Conservation (phyloP, 176 grass and related monocot species). For the Juncus effusus region DNA sequence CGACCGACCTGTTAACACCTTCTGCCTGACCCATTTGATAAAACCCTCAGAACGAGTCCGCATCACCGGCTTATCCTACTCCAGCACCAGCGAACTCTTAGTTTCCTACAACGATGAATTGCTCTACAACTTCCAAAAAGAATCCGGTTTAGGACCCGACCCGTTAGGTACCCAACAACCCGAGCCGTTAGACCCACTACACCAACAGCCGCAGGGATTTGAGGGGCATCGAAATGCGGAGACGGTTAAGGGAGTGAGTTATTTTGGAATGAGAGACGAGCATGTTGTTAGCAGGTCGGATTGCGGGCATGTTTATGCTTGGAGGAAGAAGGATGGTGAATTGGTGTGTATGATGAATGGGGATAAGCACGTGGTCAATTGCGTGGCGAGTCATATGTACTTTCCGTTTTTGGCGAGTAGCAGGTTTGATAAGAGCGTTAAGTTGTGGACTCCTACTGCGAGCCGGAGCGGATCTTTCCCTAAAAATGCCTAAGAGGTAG, state of each 20-base stretch:
- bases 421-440: slow-evolving; percentile 62
- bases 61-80: slow-evolving; percentile 73
- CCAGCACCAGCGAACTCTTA: slow-evolving; percentile 56
- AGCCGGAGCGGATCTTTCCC: slow-evolving; percentile 28
- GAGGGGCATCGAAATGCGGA: slow-evolving; percentile 71
- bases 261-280: slow-evolving; percentile 74
- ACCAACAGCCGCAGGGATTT: slow-evolving; percentile 44
- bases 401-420: slow-evolving; percentile 71
- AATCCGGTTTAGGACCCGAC: slow-evolving; percentile 55
- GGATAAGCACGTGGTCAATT: slow-evolving; percentile 64
- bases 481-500: slow-evolving; percentile 55
- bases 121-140: slow-evolving; percentile 65
- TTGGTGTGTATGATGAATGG: slow-evolving; percentile 68
- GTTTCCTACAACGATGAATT: slow-evolving; percentile 79
- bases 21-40: slow-evolving; percentile 67
- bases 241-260: slow-evolving; percentile 76
- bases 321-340: slow-evolving; percentile 67
- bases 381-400: slow-evolving; percentile 60
- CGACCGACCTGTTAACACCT: slow-evolving; percentile 49
- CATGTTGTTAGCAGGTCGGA: slow-evolving; percentile 85
- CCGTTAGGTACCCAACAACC: slow-evolving; percentile 22
- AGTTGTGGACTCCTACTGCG: slow-evolving; percentile 59
- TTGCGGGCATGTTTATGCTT: slow-evolving; percentile 78
- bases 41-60: slow-evolving; percentile 34
- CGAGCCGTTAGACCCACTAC: slow-evolving; percentile 35